Base-by-base conservation (phyloP, 2,329 filamentous ascomycete genomes). In the Tolypocladium pustulatum region DNA sequence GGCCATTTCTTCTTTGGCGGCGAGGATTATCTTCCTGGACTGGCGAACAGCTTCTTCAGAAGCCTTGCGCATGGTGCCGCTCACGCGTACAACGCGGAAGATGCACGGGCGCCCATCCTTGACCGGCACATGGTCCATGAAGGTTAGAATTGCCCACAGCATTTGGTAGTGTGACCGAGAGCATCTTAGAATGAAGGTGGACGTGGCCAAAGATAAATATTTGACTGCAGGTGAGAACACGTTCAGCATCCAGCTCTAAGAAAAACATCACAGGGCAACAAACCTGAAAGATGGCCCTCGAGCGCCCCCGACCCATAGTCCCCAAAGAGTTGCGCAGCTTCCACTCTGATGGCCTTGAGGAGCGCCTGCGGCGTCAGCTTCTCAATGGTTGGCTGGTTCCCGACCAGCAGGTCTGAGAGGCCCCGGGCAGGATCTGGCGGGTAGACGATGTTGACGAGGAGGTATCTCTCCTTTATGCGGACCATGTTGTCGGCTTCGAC, bases 381-480 rank as follows among this genome's bases (percentile, higher is more conserved):
- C 68, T 89, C 83, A 2, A 87, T 83, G 3, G 89, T 95, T 0
- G 93, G 91, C 55, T 87, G 85, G 71, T 92, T 88, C 73, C 95
- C 87, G 57, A 86, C 79, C 34, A 97, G 76, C 59, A 89, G 78
- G 76, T 83, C 72, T 69, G 88, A 72, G 68, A 80, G 65, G 65
- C 74, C 71, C 61, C 66, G 67, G 12, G 68, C 62, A 12, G 77
- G 62, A 15, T 83, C 76, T 8, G 85, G 80, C 0, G 92, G 91
- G 68, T 97, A 97, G 54, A 97, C 80, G 64, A 97, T 91, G 70
- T 96, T 90, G 62, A 97, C 84, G n/a, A 97, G 85, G 22, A 99
- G 83, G 72, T 99, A 99, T 67, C 94, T 87, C 73, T 96, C 89
- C 75, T 99, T 99, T 65, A 97, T 84, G 69, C 94, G 90, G 61